Evolutionary conservation across 1,284 basidiomycete species (phyloP).

Genomic region (Golubevia pallescens): DNA sequence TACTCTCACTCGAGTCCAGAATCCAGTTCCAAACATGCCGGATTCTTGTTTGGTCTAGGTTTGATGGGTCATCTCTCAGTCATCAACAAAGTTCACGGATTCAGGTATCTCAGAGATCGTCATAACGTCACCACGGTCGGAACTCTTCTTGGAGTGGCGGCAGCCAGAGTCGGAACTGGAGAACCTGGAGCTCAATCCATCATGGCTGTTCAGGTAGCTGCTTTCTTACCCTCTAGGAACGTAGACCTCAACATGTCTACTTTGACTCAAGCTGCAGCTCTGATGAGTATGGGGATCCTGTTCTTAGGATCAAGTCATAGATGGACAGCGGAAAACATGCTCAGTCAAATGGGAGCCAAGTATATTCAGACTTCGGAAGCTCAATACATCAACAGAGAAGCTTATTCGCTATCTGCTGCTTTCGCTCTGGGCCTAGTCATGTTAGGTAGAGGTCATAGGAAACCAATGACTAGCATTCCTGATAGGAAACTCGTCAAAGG

Average conservation of each 20-base stretch:
- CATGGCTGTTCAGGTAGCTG: slow-evolving; percentile 88
- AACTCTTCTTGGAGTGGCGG: slow-evolving; percentile 86
- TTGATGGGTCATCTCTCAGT: slow-evolving; percentile 85
- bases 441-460: slow-evolving; percentile 72
- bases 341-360: slow-evolving; percentile 79
- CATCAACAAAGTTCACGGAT: slow-evolving; percentile 81
- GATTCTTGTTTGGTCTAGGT: slow-evolving; percentile 90
- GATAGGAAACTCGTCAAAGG: slow-evolving; percentile 33
- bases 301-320: slow-evolving; percentile 86
- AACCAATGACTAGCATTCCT: slow-evolving; percentile 34
- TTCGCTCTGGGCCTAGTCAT: slow-evolving; percentile 94
- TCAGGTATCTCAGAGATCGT: slow-evolving; percentile 89
- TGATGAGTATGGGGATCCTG: slow-evolving; percentile 86
- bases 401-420: slow-evolving; percentile 86
- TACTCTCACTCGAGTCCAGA: slow-evolving; percentile 43
- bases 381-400: slow-evolving; percentile 71
- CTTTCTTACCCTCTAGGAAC: slow-evolving; percentile 82
- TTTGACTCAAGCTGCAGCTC: slow-evolving; percentile 85
- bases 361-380: slow-evolving; percentile 78
- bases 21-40: slow-evolving; percentile 88
- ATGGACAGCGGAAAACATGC: slow-evolving; percentile 87
- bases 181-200: slow-evolving; percentile 88
- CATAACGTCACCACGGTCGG: slow-evolving; percentile 94
- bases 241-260: slow-evolving; percentile 88
- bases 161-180: slow-evolving; percentile 85